phyloP scores from a whole-genome alignment of 768 basidiomycete species.

The Galerina marginata region DNA sequence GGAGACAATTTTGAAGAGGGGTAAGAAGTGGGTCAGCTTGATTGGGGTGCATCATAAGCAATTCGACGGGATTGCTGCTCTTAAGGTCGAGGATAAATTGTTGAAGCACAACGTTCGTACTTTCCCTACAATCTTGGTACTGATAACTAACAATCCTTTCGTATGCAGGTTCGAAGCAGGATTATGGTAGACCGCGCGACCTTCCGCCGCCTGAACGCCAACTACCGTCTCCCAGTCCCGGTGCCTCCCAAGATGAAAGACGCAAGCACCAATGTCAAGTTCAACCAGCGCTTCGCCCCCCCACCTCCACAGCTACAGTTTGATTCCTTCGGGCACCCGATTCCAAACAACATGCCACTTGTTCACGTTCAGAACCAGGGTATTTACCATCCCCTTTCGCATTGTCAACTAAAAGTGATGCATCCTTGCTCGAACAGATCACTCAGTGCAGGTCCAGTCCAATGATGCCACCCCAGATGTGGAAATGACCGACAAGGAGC shows the following conservation, averaged over 20 bases:
- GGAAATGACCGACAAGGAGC: slow-evolving; percentile 55
- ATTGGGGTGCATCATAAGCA: slow-evolving; percentile 62
- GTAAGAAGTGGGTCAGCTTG: slow-evolving; percentile 59
- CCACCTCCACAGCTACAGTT: not conserved
- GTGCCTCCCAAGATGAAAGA: slow-evolving; percentile 32
- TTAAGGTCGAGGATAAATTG: slow-evolving; percentile 38
- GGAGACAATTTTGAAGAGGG: slow-evolving; percentile 46
- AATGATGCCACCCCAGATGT: slow-evolving; percentile 31
- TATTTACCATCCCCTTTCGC: not conserved
- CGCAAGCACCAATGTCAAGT: not conserved
- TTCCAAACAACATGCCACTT: slow-evolving; percentile 4
- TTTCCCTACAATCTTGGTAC: not conserved
- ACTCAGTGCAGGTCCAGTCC: slow-evolving; percentile 2
- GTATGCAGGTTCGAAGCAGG: slow-evolving; percentile 52
- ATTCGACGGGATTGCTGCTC: slow-evolving; percentile 56
- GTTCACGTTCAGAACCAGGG: not conserved
- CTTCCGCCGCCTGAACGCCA: slow-evolving; percentile 57
- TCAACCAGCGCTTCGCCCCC: not conserved
- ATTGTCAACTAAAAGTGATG: too few species aligned
- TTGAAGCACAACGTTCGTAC: slow-evolving; percentile 55
- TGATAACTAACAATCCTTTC: not conserved
- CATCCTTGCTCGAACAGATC: not conserved
- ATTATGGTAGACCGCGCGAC: slow-evolving; percentile 67
- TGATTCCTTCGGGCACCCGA: slow-evolving; percentile 24
- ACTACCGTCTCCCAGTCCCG: slow-evolving; percentile 51